Evolutionary conservation across 1,284 basidiomycete genomes (phyloP), one percentile per base, ranked within the genome.

Genomic region (Leucoagaricus sp.): DNA sequence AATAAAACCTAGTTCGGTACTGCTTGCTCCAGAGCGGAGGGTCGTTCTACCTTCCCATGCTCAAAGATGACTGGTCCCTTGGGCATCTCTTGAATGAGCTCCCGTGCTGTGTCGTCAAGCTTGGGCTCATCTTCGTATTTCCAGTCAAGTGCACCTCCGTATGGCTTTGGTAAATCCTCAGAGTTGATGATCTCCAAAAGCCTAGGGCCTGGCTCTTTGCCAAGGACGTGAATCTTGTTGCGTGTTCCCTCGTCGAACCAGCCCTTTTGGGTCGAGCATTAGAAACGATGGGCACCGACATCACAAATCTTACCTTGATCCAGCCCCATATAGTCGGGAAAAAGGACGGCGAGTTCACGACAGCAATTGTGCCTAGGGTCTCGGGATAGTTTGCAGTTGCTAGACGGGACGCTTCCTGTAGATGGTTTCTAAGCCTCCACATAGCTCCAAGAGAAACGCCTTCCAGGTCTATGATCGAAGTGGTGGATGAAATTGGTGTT

Each of bases 321-420:
- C 89, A 92, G 17, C 78, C 79, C 90, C 89, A 92, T 19, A 90
- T 75, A 1, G 85, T 89, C 1, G 86, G 81, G 67, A 91, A 91
- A 73, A 89, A 93, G 0, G 82, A 74, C 0, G 91, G 91, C 0
- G 87, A 84, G 59, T 91, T 91, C 42, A 93, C 83, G 53, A 93
- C 73, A 21, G 78, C 85, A 60, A 86, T 83, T 17, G 77, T 78
- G 63, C 78, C 75, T 38, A 90, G 71, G 0, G 87, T 89, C 69
- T 93, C 90, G 1, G 91, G 89, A 65, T 91, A 92, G 63, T 91
- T 86, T 17, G 87, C 87, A 0, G 87, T 89, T 1, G 87, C 88
- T 48, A 93, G 77, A 13, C 75, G 78, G 17, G 86, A 86, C 0
- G 90, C 86, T 64, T 91, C 84, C 62, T 89, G 85, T 10, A 93